Base-by-base conservation (phyloP, 2,329 filamentous ascomycete genomes). In the Chaetoscypha palmicola region DNA sequence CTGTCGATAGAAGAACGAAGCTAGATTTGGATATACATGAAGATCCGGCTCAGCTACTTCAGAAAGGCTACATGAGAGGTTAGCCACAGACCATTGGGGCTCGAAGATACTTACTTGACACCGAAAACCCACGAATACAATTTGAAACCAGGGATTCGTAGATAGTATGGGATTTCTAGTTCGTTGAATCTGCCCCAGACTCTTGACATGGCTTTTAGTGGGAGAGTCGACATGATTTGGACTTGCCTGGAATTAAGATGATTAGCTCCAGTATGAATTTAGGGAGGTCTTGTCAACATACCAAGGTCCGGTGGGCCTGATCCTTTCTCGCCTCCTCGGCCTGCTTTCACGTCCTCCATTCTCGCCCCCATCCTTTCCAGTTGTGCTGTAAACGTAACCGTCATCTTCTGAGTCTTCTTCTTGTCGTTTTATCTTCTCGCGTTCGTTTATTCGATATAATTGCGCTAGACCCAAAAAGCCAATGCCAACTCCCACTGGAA, bases 1-100 rank as follows among this genome's bases (percentile, higher is more conserved):
- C 1, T 82, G 88, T 49, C 92, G 87, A 66, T 97, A 98, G 72
- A 98, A 98, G 73, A 98, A 98, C 46, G 91, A 80, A 4, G 91
- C 88, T 31, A 98, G 79, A 62, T 98, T 98, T 16, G 89, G 86
- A 63, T 92, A 98, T 37, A 77, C 77, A 62, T 86, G 89, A 16
- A 98, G 78, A 58, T 98, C 92, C 14, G 83, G 79, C 62, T 98
- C 90, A 23, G 81, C 78, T 14, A 96, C 81, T 68, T 98, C 92
- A 47, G 83, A 77, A 46, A 98, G 76, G 63, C 82, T 85, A 30
- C 4, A 22, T 28, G 7, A 8, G 20, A 28, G 33, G 19, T 28
- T 28, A 21, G 20, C 31, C 20, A n/a, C n/a, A n/a, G n/a, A n/a
- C n/a, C n/a, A n/a, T n/a, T n/a, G n/a, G n/a, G 28, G 11, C 30